Base-by-base conservation (phyloP, 495 filamentous ascomycete genomes). In the Tuber magnatum region DNA sequence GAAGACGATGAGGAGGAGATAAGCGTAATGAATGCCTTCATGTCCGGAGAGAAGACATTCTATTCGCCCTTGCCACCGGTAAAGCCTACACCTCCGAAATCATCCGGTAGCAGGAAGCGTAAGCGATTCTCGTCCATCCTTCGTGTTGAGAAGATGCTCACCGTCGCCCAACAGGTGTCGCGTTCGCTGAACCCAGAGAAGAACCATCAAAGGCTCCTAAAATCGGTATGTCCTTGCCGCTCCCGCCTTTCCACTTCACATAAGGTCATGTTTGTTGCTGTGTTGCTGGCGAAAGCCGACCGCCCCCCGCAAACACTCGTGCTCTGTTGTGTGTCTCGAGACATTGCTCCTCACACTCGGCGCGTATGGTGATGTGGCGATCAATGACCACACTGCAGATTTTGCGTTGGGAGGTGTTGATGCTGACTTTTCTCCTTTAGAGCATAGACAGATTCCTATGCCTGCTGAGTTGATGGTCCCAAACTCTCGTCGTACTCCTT, bases 401-500 rank as follows among this genome's bases (percentile, higher is more conserved):
- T 65, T 65, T 65, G 7, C 12, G 28, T 3, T 20, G 0, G 28
- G 56, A 35, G 56, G 1, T 32, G 35, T 65, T 18, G 16, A 65
- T 65, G 56, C 28, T 65, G 5, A 65, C 56, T 35, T 65, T 61
- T 35, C 28, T 35, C 32, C 56, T 20, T 35, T 12, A 65, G 56
- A 65, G 28, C 56, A 65, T 28, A 18, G 56, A 20, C 56, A 65
- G 56, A 35, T 65, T 65, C 28, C 56, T 65, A 65, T 65, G 56
- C 56, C 56, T 12, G 28, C 56, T 12, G 56, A 65, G 20, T 28
- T 65, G 14, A 65, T 65, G 56, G 56, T 65, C 35, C 56, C 56
- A 10, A 65, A 65, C 56, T 65, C 56, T 14, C 56, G 56, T 65
- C 56, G 56, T 65, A 65, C 56, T 65, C 56, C 56, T 65, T 65